Conservation (phyloP, 2,329 filamentous ascomycete species). For the Fusarium floridanum region DNA sequence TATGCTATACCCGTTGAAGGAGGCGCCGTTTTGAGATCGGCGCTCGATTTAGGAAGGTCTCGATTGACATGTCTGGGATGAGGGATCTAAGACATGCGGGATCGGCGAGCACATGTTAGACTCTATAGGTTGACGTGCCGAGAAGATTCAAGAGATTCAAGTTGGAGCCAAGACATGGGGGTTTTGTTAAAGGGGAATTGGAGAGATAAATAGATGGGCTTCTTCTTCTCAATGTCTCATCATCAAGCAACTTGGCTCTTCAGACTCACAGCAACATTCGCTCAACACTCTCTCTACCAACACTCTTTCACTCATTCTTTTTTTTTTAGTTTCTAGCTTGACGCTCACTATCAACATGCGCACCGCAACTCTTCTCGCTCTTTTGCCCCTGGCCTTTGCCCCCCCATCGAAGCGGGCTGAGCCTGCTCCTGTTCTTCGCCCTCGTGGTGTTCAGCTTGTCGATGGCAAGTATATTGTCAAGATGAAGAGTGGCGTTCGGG, state of each 20-base stretch:
- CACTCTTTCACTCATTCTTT: slow-evolving; percentile 23
- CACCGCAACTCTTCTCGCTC: slow-evolving; percentile 50
- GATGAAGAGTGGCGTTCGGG: slow-evolving; percentile 45
- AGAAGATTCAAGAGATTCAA: slow-evolving; percentile 15
- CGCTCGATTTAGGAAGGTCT: slow-evolving; percentile 38
- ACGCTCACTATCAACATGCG: slow-evolving; percentile 47
- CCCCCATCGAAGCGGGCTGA: slow-evolving; percentile 49
- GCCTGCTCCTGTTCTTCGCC: slow-evolving; percentile 52
- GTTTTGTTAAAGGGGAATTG: slow-evolving; percentile 6
- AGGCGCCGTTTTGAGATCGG: slow-evolving; percentile 22
- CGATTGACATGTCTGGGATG: slow-evolving; percentile 16
- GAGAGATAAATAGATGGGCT: slow-evolving; percentile 34
- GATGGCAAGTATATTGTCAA: slow-evolving; percentile 56
- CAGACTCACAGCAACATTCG: slow-evolving; percentile 24
- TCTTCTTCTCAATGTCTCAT: not conserved
- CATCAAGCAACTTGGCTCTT: slow-evolving; percentile 34
- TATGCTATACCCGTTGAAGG: slow-evolving; percentile 34
- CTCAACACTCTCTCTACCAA: not conserved
- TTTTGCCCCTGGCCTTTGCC: slow-evolving; percentile 50
- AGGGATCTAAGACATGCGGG: slow-evolving; percentile 26
- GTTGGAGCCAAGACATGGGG: not conserved
- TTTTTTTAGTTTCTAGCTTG: slow-evolving; percentile 2
- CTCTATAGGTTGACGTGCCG: slow-evolving; percentile 26
- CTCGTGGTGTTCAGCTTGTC: slow-evolving; percentile 49
- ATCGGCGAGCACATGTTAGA: slow-evolving; percentile 35